A percentile compares a stretch with the other conserved stretches of the same genome.
Evolutionary conservation across 495 filamentous ascomycete genomes (phyloP).

Genomic region (Penicillium steckii): DNA sequence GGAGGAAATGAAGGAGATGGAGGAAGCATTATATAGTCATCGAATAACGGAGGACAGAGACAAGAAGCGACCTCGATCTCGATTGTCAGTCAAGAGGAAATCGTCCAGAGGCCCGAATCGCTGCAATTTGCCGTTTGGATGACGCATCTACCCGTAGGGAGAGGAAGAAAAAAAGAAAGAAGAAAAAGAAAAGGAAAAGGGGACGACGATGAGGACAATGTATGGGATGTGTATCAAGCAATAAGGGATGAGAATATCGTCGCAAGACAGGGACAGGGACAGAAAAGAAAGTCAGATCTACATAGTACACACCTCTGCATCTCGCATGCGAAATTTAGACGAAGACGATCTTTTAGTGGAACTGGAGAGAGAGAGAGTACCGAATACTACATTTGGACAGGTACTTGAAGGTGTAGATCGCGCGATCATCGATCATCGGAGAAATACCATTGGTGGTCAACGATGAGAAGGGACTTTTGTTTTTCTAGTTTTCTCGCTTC

Average conservation of each 20-base stretch:
- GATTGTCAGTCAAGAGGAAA: no score
- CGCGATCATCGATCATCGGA: neutral
- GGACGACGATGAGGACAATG: neutral
- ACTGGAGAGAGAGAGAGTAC: no score
- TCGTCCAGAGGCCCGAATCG: conserved; percentile 7
- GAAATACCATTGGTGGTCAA: neutral
- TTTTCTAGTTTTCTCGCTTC: no score
- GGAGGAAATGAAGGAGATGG: neutral
- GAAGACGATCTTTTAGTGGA: neutral
- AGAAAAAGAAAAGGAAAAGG: conserved; percentile 7
- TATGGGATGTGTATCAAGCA: neutral
- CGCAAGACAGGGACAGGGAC: neutral
- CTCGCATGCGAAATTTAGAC: neutral
- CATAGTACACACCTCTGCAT: neutral
- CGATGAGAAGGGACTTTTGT: neutral
- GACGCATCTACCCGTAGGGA: conserved; percentile 19
- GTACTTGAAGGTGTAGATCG: no score
- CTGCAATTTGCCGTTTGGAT: conserved; percentile 19
- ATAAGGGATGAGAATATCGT: neutral
- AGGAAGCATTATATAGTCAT: neutral
- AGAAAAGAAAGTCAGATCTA: neutral
- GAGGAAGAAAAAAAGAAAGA: neutral
- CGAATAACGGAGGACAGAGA: neutral
- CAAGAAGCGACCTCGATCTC: conserved; percentile 8
- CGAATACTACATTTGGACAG: no score